A percentile compares a stretch with the other conserved stretches of the same genome.
phyloP scores from a whole-genome alignment of 2,329 filamentous ascomycete species.

The Trichoderma koningiopsis region DNA sequence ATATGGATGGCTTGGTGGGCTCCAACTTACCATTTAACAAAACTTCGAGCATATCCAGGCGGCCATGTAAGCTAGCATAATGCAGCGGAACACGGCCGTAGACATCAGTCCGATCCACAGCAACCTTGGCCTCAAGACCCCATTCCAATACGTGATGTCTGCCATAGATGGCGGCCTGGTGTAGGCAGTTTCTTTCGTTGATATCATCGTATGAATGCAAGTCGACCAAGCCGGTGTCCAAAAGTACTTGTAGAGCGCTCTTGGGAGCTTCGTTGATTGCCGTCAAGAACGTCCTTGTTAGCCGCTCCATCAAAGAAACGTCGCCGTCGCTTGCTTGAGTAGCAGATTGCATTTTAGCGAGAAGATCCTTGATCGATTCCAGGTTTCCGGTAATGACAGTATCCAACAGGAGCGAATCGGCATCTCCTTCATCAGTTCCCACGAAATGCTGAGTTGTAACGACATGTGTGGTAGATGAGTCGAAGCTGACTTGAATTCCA shows the following conservation, averaged over 20 bases:
- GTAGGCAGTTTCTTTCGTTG: slow-evolving; percentile 93
- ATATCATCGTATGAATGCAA: slow-evolving; percentile 96
- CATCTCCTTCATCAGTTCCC: slow-evolving; percentile 83
- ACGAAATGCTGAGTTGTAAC: slow-evolving; percentile 66
- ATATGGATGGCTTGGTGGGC: not conserved
- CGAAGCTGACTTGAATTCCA: slow-evolving; percentile 88
- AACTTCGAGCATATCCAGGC: slow-evolving; percentile 77
- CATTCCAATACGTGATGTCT: slow-evolving; percentile 75
- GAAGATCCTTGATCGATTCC: slow-evolving; percentile 75
- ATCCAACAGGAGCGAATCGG: slow-evolving; percentile 85
- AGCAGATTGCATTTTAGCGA: slow-evolving; percentile 67
- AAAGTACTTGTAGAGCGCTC: slow-evolving; percentile 71
- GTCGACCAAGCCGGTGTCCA: slow-evolving; percentile 81
- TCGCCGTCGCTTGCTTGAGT: slow-evolving; percentile 60
- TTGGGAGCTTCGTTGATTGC: slow-evolving; percentile 84
- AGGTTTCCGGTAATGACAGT: slow-evolving; percentile 82
- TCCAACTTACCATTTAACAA: slow-evolving; percentile 62
- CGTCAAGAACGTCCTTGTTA: slow-evolving; percentile 87
- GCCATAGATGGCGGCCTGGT: slow-evolving; percentile 95
- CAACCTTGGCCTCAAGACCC: slow-evolving; percentile 74
- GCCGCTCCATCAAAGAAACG: slow-evolving; percentile 65
- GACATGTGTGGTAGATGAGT: slow-evolving; percentile 60
- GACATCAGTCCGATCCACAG: slow-evolving; percentile 81
- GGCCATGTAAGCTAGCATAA: slow-evolving; percentile 94
- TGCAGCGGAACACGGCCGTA: slow-evolving; percentile 93